Percentiles rank a stretch among this genome's conserved stretches.
These are phyloP conservation scores for Podospora bellae-mahoneyi DNA, from an alignment of 495 filamentous ascomycete species.

Conservation along the genomic window DNA sequence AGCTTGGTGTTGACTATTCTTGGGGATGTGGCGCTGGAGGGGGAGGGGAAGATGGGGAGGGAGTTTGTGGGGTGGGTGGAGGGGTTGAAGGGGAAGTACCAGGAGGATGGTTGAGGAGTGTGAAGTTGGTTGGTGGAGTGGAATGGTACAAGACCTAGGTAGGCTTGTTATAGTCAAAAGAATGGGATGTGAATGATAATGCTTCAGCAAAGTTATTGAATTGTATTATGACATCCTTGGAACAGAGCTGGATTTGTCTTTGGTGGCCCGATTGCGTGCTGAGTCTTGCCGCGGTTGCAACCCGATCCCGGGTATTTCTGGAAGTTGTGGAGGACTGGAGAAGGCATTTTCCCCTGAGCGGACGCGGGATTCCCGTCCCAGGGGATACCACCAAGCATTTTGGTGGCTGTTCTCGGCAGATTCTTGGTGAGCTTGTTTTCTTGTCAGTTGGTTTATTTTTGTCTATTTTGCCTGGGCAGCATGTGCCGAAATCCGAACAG, in stretches of 20 bases:
- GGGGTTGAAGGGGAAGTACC: constrained; percentile 49
- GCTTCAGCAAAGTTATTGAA: not conserved
- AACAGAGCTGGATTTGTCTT: not conserved
- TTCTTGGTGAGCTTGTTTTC: not conserved
- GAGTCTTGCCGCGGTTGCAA: not conserved
- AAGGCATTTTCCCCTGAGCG: not conserved
- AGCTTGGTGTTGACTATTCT: constrained; percentile 88
- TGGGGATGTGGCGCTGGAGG: constrained; percentile 68
- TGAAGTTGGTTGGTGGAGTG: not conserved
- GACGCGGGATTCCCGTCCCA: not conserved
- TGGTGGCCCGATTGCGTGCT: not conserved
- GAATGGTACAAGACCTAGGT: not conserved
- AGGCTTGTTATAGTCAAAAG: not conserved
- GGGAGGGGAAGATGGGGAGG: constrained; percentile 63
- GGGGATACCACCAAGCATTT: not conserved
- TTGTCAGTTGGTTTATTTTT: not conserved
- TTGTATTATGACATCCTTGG: not conserved
- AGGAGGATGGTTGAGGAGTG: constrained; percentile 35
- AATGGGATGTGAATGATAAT: not conserved
- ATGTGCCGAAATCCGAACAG: not conserved
- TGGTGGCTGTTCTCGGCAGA: not conserved
- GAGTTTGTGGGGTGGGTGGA: constrained; percentile 72
- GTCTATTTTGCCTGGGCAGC: not conserved
- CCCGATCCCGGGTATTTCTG: not conserved
- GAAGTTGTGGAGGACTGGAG: not conserved